These are phyloP conservation scores for Alternaria solani DNA, from an alignment of 2,329 filamentous ascomycete genomes.

Conservation along the genomic window DNA sequence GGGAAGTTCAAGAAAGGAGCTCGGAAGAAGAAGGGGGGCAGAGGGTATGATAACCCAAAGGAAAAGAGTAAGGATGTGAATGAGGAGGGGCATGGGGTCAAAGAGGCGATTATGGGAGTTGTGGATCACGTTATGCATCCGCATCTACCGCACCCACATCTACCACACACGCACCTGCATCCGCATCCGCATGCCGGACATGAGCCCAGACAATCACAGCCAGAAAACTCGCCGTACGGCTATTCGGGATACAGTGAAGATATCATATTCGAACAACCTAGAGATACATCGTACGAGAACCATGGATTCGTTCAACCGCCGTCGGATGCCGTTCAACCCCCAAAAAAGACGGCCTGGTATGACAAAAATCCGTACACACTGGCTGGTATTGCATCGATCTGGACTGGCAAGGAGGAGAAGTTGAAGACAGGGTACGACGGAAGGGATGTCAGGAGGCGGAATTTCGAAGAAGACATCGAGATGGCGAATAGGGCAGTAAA, in stretches of 20 bases:
- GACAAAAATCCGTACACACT: conserved; percentile 8
- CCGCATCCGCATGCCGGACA: not conserved
- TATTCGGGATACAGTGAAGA: not conserved
- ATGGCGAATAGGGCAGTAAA: not conserved
- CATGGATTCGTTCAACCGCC: not conserved
- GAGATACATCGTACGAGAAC: not conserved
- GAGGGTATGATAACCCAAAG: conserved; percentile 15
- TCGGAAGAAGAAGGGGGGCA: conserved; percentile 1
- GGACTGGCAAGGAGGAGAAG: not conserved
- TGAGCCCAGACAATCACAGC: not conserved
- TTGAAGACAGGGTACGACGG: conserved; percentile 4
- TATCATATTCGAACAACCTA: not conserved
- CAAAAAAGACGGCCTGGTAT: not conserved
- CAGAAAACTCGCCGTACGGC: not conserved
- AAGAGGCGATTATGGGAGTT: not conserved
- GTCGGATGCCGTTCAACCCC: not conserved
- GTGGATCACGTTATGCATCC: not conserved
- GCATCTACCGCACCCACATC: not conserved
- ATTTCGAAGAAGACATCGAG: conserved; percentile 6
- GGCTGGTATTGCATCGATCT: conserved; percentile 9
- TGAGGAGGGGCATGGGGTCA: not conserved
- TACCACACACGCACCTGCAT: not conserved
- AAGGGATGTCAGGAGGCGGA: not conserved
- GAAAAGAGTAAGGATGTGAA: not conserved
- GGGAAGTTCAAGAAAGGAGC: conserved; percentile 8